Conservation (phyloP, 768 basidiomycete species). For the Saitozyma sp. region DNA sequence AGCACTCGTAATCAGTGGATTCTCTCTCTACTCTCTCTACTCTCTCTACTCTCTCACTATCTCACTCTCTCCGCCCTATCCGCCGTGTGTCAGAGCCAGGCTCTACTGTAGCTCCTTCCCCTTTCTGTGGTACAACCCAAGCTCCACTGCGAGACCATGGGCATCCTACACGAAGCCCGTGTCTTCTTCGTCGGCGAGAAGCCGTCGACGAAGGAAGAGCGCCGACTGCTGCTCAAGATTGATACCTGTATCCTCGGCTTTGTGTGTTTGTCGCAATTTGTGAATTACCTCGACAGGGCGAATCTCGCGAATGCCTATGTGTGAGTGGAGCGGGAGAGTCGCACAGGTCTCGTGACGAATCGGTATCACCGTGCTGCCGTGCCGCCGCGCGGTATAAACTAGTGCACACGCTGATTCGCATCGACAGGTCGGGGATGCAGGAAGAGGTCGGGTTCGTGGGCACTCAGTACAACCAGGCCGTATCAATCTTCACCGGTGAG, state of each 20-base stretch:
- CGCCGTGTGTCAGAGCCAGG: too few relatives aligned
- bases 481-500: too few relatives aligned
- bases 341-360: too few relatives aligned
- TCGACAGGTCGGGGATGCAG: conserved; percentile 74
- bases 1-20: too few relatives aligned
- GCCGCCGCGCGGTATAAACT: background rate
- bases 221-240: conserved; percentile 61
- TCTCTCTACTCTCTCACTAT: too few relatives aligned
- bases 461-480: conserved; percentile 59
- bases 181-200: conserved; percentile 17
- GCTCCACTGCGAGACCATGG: conserved; percentile 1
- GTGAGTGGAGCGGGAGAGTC: too few relatives aligned
- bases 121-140: background rate
- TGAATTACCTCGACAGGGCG: conserved; percentile 21
- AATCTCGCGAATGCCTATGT: conserved; percentile 60
- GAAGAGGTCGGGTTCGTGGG: conserved; percentile 69
- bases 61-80: too few relatives aligned
- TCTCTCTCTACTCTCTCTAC: too few relatives aligned
- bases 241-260: conserved; percentile 71
- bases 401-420: background rate
- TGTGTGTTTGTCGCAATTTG: conserved; percentile 53
- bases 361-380: too few relatives aligned
- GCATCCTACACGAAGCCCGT: conserved; percentile 3
- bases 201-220: conserved; percentile 57
- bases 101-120: too few relatives aligned